Evolutionary conservation across 257 asterid genomes (phyloP), one percentile per base, ranked within the genome.

Genomic region (Solanum sitiens): DNA sequence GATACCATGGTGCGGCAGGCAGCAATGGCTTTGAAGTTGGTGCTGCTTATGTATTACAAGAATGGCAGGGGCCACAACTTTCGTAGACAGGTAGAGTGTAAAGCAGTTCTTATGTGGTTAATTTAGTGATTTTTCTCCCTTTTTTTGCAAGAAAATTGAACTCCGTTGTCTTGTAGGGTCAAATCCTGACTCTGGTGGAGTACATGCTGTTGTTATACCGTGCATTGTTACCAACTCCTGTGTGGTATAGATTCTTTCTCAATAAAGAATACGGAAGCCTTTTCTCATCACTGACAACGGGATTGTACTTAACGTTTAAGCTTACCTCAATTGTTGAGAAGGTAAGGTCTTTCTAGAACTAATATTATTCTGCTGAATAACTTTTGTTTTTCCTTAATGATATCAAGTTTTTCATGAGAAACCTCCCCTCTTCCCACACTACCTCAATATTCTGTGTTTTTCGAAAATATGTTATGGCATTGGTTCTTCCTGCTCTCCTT

Each of bases 231-330:
- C 98, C 99, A 53, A 84, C 98, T 89, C 98, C 99, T 87, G 98
- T 96, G 71, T 96, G 99, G 99, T 96, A 95, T 89, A 93, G 96
- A 89, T 96, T 96, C 93, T 96, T 96, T 92, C 90, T 95, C 91
- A 96, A 95, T 98, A 95, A 96, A 90, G 95, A 93, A 18, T 94
- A 96, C 86, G 99, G 98, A 72, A 94, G 95, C 91, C 97, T 96
- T 89, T 96, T 96, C 91, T 95, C 99, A 71, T 94, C 98, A 40
- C 87, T 96, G 90, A 95, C 92, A 56, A 96, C 98, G 0, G 99
- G 98, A 90, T 90, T 96, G 91, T 96, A 96, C 92, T 91, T 95
- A 87, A 95, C 98, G 87, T 94, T 96, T 90, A 96, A 96, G 95
- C 95, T 96, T 71, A 96, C 97, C 83, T 94, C 98, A 70, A 90